These are phyloP conservation scores for Stachybotrys elegans DNA, from an alignment of 2,329 filamentous ascomycete species.

Conservation along the genomic window DNA sequence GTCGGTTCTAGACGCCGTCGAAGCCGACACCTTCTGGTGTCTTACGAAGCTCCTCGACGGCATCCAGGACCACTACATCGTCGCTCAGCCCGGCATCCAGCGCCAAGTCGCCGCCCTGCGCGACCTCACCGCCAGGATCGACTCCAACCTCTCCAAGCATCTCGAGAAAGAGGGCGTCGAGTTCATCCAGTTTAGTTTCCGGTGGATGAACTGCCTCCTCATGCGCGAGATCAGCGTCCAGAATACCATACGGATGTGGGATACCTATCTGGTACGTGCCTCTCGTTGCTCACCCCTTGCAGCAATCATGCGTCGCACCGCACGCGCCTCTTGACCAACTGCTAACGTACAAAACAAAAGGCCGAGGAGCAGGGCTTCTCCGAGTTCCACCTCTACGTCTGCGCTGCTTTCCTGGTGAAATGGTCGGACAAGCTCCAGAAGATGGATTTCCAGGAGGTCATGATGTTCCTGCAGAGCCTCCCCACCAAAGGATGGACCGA, in stretches of 20 bases:
- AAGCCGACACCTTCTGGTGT: conserved; percentile 98
- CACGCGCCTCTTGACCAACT: neutral
- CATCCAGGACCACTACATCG: conserved; percentile 98
- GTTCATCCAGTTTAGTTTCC: conserved; percentile 98
- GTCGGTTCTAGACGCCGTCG: conserved; percentile 89
- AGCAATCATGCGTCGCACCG: conserved; percentile 9
- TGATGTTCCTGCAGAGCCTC: conserved; percentile 98
- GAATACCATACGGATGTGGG: conserved; percentile 99
- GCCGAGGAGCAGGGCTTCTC: conserved; percentile 98
- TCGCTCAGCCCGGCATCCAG: conserved; percentile 94
- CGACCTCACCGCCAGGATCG: conserved; percentile 87
- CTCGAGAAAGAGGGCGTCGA: conserved; percentile 88
- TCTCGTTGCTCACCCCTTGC: neutral
- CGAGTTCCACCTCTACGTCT: conserved; percentile 96
- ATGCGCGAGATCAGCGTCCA: conserved; percentile 97
- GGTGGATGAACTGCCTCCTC: conserved; percentile 99
- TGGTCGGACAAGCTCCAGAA: conserved; percentile 93
- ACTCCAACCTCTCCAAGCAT: conserved; percentile 77
- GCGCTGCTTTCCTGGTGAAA: conserved; percentile 94
- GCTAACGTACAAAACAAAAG: conserved; percentile 38
- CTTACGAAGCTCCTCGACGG: conserved; percentile 96
- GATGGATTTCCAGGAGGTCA: conserved; percentile 98
- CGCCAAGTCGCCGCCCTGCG: conserved; percentile 84
- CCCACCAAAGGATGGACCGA: conserved; percentile 94
- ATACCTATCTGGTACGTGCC: conserved; percentile 83